Percentiles rank a stretch among this genome's conserved stretches.
Conservation (phyloP, 2,329 filamentous ascomycete genomes). For the Colletotrichum truncatum region DNA sequence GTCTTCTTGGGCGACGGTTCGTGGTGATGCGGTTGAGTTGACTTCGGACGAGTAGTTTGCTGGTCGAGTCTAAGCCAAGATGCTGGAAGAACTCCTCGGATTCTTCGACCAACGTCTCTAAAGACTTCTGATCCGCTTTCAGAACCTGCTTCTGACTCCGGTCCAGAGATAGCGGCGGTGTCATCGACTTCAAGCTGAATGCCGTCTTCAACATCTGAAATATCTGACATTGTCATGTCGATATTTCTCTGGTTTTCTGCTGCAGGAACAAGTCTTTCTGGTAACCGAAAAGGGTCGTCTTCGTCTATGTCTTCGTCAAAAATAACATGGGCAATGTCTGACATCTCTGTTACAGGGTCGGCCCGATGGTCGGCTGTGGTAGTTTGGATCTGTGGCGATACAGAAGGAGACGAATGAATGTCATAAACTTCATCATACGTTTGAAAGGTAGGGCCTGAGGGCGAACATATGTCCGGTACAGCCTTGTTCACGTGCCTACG, state of each 20-base stretch:
- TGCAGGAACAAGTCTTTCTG: neutral
- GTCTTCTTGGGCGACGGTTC: constrained; percentile 47
- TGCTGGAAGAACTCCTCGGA: constrained; percentile 72
- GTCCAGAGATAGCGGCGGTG: constrained; percentile 11
- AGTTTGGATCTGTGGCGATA: neutral
- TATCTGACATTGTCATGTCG: constrained; percentile 28
- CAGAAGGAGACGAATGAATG: constrained; percentile 5
- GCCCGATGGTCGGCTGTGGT: neutral
- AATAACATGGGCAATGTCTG: neutral
- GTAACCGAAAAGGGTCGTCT: neutral
- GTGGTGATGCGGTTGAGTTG: constrained; percentile 39
- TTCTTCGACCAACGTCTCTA: constrained; percentile 50
- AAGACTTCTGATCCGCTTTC: constrained; percentile 53
- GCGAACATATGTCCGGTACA: neutral
- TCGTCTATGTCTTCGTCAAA: neutral
- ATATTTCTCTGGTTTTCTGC: neutral
- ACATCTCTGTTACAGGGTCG: neutral
- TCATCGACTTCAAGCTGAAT: neutral
- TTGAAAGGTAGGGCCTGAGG: constrained; percentile 11
- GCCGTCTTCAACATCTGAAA: constrained; percentile 26
- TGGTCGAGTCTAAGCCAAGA: constrained; percentile 72
- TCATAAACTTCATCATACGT: constrained; percentile 23
- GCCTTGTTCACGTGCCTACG: neutral
- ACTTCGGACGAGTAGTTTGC: constrained; percentile 38
- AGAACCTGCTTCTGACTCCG: constrained; percentile 37